Evolutionary conservation across 225 moss, liverwort and hornwort genomes (phyloP).

Genomic region (Pseudoscleropodium purum): DNA sequence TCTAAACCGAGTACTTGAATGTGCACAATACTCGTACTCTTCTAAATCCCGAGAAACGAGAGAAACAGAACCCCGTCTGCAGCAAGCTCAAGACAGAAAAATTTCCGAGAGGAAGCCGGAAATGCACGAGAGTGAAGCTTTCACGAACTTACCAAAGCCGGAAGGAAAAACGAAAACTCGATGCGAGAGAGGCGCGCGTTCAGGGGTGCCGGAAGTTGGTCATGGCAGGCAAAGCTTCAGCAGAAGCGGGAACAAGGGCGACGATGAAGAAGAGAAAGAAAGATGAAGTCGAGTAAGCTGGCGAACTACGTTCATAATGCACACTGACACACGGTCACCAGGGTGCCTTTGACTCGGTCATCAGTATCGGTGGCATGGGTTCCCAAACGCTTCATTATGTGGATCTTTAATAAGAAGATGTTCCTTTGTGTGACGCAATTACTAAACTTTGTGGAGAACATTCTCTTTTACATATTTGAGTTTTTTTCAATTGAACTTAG

Average conservation of each 20-base stretch:
- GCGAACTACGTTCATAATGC: background rate
- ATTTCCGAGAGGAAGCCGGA: background rate
- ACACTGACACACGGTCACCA: background rate
- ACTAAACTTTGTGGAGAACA: background rate
- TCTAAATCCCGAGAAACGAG: background rate
- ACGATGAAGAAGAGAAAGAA: background rate
- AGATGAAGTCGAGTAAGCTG: background rate
- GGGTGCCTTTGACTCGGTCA: background rate
- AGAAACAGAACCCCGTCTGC: background rate
- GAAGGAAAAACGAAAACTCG: background rate
- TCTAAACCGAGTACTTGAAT: background rate
- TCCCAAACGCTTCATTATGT: background rate
- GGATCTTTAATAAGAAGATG: background rate
- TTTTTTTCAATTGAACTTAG: background rate
- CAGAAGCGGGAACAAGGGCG: background rate
- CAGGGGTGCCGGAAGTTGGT: background rate
- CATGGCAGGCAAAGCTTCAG: conserved; percentile 1
- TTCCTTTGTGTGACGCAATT: background rate
- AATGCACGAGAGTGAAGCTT: background rate
- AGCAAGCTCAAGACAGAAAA: background rate
- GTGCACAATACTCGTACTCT: background rate
- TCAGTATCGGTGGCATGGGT: background rate
- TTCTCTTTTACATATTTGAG: background rate
- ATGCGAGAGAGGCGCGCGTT: background rate
- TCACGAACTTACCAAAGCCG: background rate